Percentiles rank a stretch among this genome's conserved stretches.
phyloP scores from a whole-genome alignment of 257 asterid species.

The Fraxinus quadrangulata region DNA sequence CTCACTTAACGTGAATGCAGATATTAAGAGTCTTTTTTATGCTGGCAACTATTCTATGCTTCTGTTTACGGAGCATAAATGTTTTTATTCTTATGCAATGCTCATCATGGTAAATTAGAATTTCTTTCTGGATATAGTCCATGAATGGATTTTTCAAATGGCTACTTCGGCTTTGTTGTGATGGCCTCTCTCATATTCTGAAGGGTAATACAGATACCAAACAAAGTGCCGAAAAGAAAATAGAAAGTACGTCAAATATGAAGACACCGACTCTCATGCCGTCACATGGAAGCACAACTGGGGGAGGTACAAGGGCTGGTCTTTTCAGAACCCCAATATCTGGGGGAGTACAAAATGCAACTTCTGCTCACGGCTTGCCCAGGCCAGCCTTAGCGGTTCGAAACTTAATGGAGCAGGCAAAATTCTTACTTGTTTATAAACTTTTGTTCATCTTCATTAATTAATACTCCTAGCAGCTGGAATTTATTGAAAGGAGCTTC shows the following conservation, averaged over 20 bases:
- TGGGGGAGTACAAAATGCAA: constrained; percentile 99
- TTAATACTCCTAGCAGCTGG: not conserved
- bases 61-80: not conserved
- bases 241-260: constrained; percentile 31
- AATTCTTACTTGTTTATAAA: not conserved
- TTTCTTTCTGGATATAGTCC: constrained; percentile 42
- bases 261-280: constrained; percentile 43
- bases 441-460: not conserved
- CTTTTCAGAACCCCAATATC: constrained; percentile 98
- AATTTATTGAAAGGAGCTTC: not conserved
- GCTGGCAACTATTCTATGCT: not conserved
- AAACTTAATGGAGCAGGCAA: constrained; percentile 97
- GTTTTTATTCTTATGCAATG: constrained; percentile 11
- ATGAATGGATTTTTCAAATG: constrained; percentile 46
- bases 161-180: constrained; percentile 54
- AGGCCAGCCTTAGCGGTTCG: constrained; percentile 96
- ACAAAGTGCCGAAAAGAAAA: constrained; percentile 38
- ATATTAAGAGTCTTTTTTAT: not conserved
- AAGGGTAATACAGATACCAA: constrained; percentile 62
- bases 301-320: constrained; percentile 88
- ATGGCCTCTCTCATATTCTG: constrained; percentile 66
- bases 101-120: constrained; percentile 28
- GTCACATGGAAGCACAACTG: constrained; percentile 49
- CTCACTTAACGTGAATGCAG: not conserved
- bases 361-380: constrained; percentile 92